A percentile compares a stretch with the other conserved stretches of the same genome.
Conservation (phyloP, 768 basidiomycete genomes). For the Phlegmacium glaucopus region DNA sequence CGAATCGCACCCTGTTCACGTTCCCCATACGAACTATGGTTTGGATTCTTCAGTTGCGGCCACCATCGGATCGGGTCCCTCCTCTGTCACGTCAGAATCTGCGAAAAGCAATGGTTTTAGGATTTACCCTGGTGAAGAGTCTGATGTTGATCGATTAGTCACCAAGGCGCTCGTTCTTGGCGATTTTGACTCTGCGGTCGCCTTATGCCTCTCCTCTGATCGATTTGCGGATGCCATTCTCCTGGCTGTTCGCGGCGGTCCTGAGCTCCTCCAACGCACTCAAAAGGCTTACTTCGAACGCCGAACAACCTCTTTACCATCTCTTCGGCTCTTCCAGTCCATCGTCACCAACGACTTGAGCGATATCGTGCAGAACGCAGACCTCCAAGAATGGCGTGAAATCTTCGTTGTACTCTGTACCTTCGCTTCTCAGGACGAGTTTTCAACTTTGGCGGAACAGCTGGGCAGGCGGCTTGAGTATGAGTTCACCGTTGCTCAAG, state of each 20-base stretch:
- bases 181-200: constrained; percentile 92
- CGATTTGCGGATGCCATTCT: constrained; percentile 94
- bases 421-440: constrained; percentile 84
- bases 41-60: constrained; percentile 92
- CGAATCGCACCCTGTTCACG: constrained; percentile 41
- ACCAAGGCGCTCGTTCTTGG: constrained; percentile 94
- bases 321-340: constrained; percentile 91
- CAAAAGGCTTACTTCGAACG: constrained; percentile 93
- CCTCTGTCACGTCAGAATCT: constrained; percentile 71
- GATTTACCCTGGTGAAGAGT: constrained; percentile 86
- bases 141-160: constrained; percentile 81
- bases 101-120: constrained; percentile 82
- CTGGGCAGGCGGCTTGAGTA: constrained; percentile 89
- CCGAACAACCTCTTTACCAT: constrained; percentile 71
- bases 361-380: constrained; percentile 96
- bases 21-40: constrained; percentile 79
- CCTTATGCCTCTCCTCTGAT: constrained; percentile 83
- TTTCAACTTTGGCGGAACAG: constrained; percentile 84
- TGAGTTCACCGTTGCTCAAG: constrained; percentile 60
- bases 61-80: constrained; percentile 88
- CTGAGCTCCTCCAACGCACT: constrained; percentile 80
- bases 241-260: constrained; percentile 87
- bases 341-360: constrained; percentile 89
- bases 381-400: constrained; percentile 92
- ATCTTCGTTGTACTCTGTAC: constrained; percentile 97